These are phyloP conservation scores for Plasmodium knowlesi DNA, from an alignment of 169 alveolate species.

Conservation along the genomic window DNA sequence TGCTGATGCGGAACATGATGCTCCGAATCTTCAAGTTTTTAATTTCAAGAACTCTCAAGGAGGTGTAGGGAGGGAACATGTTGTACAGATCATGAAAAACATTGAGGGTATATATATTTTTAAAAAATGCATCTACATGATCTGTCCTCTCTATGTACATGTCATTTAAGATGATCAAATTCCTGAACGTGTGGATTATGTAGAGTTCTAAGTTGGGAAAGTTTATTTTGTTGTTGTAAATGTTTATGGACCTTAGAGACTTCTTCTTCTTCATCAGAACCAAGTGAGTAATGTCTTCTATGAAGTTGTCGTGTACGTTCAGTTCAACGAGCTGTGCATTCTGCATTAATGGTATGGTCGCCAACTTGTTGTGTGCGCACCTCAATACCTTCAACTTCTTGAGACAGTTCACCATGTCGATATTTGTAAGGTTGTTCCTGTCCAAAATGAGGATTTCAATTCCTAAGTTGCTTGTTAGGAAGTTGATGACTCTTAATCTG, in stretches of 20 bases:
- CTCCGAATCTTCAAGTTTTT: constrained; percentile 44
- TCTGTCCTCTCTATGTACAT: constrained; percentile 10
- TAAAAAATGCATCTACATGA: constrained; percentile 23
- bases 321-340: constrained; percentile 23
- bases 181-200: constrained; percentile 35
- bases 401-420: constrained; percentile 4
- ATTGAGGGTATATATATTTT: constrained; percentile 46
- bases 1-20: constrained; percentile 44
- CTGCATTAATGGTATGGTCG: constrained; percentile 25
- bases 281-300: constrained; percentile 40
- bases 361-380: constrained; percentile 41
- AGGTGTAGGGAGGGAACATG: constrained; percentile 57
- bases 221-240: constrained; percentile 54
- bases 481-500: constrained; percentile 6
- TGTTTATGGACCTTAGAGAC: constrained; percentile 6
- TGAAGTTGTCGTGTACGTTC: constrained; percentile 39
- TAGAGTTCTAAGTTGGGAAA: constrained; percentile 41
- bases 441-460: constrained; percentile 35
- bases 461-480: neutral
- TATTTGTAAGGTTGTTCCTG: constrained; percentile 10
- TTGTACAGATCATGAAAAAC: constrained; percentile 49
- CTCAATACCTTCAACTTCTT: constrained; percentile 35
- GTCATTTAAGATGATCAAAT: constrained; percentile 40
- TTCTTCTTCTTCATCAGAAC: constrained; percentile 30
- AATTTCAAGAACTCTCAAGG: constrained; percentile 33